Evolutionary conservation across 2,329 filamentous ascomycete species (phyloP).

Genomic region (Cytospora chrysosperma): DNA sequence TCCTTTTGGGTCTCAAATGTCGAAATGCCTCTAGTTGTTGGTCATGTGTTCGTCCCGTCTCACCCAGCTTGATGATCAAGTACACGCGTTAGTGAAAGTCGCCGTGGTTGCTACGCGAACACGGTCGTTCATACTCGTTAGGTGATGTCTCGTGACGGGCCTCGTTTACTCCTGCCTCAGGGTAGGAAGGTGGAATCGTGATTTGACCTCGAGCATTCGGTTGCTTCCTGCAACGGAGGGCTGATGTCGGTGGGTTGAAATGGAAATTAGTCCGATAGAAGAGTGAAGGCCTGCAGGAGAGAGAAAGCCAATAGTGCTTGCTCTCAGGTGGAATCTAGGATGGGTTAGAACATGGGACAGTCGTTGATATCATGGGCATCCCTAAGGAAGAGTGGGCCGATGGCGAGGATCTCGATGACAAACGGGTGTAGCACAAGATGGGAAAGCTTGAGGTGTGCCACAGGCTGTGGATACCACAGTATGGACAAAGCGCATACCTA

Average conservation of each 20-base stretch:
- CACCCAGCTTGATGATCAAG: background rate
- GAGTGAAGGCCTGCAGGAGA: background rate
- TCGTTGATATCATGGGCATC: slow-evolving; percentile 15
- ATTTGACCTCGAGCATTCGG: slow-evolving; percentile 1
- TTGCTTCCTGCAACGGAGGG: background rate
- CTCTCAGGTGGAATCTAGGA: slow-evolving; percentile 6
- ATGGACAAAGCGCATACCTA: slow-evolving; percentile 14
- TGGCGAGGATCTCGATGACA: slow-evolving; percentile 23
- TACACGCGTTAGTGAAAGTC: background rate
- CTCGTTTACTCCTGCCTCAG: background rate
- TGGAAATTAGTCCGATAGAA: background rate
- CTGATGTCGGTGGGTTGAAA: background rate
- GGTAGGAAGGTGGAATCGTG: background rate
- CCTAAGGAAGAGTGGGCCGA: slow-evolving; percentile 15
- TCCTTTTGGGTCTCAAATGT: background rate
- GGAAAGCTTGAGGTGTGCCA: slow-evolving; percentile 19
- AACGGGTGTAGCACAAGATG: slow-evolving; percentile 19
- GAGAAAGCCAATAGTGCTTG: slow-evolving; percentile 14
- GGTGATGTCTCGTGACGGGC: background rate
- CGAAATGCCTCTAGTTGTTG: background rate
- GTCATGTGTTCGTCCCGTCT: background rate
- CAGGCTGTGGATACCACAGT: slow-evolving; percentile 7
- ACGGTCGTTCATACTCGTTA: slow-evolving; percentile 9
- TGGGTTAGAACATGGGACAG: slow-evolving; percentile 14
- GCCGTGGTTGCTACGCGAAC: slow-evolving; percentile 6